phyloP scores from a whole-genome alignment of 371 early-diverging fungal genomes.

The Dentiscutata heterogama region DNA sequence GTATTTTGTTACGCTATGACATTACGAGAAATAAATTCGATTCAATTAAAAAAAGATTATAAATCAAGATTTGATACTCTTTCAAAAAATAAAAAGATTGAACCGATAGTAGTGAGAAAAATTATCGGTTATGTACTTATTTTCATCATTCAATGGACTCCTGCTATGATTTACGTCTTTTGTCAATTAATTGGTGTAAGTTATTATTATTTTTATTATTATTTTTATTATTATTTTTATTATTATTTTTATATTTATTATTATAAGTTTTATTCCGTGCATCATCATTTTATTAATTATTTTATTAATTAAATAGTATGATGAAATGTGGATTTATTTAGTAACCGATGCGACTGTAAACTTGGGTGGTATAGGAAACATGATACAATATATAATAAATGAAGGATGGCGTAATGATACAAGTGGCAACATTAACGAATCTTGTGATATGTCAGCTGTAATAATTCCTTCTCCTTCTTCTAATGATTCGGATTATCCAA shows the following conservation, averaged over 20 bases:
- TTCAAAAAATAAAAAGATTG: background rate
- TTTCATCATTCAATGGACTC: slow-evolving; percentile 34
- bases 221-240: background rate
- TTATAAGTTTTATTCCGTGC: background rate
- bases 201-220: background rate
- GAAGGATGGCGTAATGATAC: slow-evolving; percentile 21
- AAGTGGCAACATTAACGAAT: no score
- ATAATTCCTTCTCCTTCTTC: background rate
- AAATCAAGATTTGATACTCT: background rate
- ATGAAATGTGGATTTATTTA: slow-evolving; percentile 21
- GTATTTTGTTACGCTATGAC: slow-evolving; percentile 28
- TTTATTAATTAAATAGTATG: slow-evolving; percentile 8
- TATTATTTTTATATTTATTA: background rate
- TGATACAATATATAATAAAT: slow-evolving; percentile 36
- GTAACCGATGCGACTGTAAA: slow-evolving; percentile 27
- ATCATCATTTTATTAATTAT: no score
- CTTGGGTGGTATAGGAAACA: slow-evolving; percentile 31
- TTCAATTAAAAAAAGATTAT: background rate
- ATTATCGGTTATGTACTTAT: slow-evolving; percentile 32
- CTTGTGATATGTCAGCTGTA: no score
- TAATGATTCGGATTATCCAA: background rate
- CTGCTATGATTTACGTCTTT: slow-evolving; percentile 4
- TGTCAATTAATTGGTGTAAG: slow-evolving; percentile 17
- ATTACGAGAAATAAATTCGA: slow-evolving; percentile 14
- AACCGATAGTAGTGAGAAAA: slow-evolving; percentile 20